phyloP scores from a whole-genome alignment of 805 yeast species.

The Kuraishia hungarica region DNA sequence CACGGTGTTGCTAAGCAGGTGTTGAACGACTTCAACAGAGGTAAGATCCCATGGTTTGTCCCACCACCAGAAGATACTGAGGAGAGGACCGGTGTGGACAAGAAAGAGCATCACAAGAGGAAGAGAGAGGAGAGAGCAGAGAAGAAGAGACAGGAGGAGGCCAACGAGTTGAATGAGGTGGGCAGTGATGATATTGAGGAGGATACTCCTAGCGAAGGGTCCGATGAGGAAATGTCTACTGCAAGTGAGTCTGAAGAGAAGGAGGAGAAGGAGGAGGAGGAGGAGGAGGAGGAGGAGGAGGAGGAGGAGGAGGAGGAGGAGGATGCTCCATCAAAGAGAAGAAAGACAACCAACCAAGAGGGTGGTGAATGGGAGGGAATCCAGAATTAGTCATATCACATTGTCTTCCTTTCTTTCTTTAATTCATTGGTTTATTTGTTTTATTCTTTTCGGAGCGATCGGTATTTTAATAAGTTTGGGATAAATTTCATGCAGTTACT shows the following conservation, averaged over 20 bases:
- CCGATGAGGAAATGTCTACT: neutral
- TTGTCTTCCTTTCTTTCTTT: too few relatives aligned
- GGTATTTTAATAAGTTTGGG: neutral
- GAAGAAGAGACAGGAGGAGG: neutral
- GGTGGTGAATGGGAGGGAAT: neutral
- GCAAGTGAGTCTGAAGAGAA: too few relatives aligned
- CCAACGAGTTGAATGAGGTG: neutral
- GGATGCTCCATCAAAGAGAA: neutral
- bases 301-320: neutral
- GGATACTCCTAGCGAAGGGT: neutral
- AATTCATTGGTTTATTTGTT: neutral
- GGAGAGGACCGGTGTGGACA: conserved; percentile 48
- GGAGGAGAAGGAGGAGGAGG: neutral
- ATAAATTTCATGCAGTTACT: neutral
- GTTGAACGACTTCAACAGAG: conserved; percentile 91
- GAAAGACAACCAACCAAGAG: neutral
- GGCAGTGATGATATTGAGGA: neutral
- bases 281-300: neutral
- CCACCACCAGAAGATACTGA: conserved; percentile 79
- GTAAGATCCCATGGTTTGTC: conserved; percentile 96
- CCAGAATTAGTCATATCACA: neutral
- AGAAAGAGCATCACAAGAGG: conserved; percentile 43
- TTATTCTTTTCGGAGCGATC: neutral
- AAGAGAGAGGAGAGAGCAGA: conserved; percentile 42
- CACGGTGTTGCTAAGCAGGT: conserved; percentile 85